Base-by-base conservation (phyloP, 495 filamentous ascomycete species). In the Neurospora pannonica region DNA sequence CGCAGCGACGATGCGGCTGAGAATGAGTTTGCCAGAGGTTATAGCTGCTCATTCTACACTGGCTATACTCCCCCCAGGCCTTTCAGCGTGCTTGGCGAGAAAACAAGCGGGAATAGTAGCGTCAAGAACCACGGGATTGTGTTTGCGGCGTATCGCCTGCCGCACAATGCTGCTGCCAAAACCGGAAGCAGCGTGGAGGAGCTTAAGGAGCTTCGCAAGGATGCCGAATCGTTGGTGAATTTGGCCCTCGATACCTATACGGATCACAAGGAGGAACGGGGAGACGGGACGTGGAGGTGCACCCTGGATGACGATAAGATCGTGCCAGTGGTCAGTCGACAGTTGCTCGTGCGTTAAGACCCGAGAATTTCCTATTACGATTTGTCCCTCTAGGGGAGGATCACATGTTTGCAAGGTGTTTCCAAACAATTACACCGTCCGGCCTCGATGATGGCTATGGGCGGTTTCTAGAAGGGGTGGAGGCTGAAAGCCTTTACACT, bases 41-140 rank as follows among this genome's bases (percentile, higher is more conserved):
- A 84, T 75, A 82, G 78, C 48, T 82, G 80, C 71, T 79, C 84
- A 5, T 85, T 85, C 31, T 81, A 82, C 71, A 80, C 79, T 5
- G 81, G 79, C 13, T 46, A 81, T 40, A 77, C 38, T 71, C 76
- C 76, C 8, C 73, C 73, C 6, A 34, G 54, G 28, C 28, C 54
- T 67, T 67, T 67, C 28, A 67, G 54, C 28, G 54, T 67, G 24
- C 54, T 34, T 67, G 28, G 54, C 15, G 39, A 70, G 15, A 71
- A 31, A 46, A 17, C 24, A 71, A 21, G 43, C 28, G 39, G 24
- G 15, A 73, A 36, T 17, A 24, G 37, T 9, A 34, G 28, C n/a
- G 10, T 28, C 62, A 73, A 75, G 48, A 81, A 85, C 73, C 80
- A 83, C 54, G 84, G 84, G 28, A 79, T 85, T 38, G 78, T 85